Evolutionary conservation across 257 asterid species (phyloP), one percentile per base, ranked within the genome.

Genomic region (Salvia rosmarinus): DNA sequence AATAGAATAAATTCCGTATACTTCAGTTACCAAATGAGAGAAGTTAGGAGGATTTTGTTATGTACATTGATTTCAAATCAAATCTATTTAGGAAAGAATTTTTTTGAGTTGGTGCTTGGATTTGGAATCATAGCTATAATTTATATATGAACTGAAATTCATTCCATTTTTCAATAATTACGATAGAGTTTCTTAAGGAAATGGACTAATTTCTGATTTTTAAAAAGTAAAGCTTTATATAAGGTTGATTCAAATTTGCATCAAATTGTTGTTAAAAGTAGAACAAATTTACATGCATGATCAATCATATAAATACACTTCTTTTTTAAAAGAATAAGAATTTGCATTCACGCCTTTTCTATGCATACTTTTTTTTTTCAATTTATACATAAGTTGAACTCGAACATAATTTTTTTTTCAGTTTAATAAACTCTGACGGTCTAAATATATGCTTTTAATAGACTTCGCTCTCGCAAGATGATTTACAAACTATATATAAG

Each of bases 51-150:
- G 14, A 20, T 39, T 44, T 47, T 4, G 20, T 11, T 59, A 30
- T 19, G 46, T 59, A 34, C 46, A 59, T 73, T 73, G 51, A 30
- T 78, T 66, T 32, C 44, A 40, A 40, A 77, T 49, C 32, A 6
- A 12, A 21, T n/a, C 57, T 9, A 46, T 32, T 35, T 7, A 28
- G n/a, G 11, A 66, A 32, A 23, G 2, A 13, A 3, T 23, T 14
- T 19, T 19, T 49, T 28, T 1, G 4, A 46, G 43, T 20, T 12
- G 25, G 30, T 39, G 13, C n/a, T 42, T 16, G 16, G 21, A 61
- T 73, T 72, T 54, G 32, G 65, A 40, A 40, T 9, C 0, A 30
- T 67, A 17, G 16, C 17, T 30, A 23, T 16, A 9, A 30, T 17
- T 9, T 62, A 10, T 3, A 44, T 65, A 10, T 6, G 28, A 30